phyloP scores from a whole-genome alignment of 1,139 yeast genomes.

The Geotrichum citri-aurantii region DNA sequence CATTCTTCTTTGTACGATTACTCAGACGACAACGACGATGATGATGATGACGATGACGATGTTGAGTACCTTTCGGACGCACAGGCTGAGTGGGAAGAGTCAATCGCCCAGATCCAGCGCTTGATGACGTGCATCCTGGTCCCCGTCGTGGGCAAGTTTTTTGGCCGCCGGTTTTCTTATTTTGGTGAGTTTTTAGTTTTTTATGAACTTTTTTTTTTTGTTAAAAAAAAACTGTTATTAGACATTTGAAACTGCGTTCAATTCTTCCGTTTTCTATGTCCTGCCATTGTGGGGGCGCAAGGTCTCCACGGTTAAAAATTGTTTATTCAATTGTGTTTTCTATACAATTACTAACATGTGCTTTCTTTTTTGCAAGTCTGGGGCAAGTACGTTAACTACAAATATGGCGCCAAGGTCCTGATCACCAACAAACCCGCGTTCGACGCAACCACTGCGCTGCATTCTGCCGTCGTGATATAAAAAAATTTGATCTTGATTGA shows the following conservation, averaged over 20 bases:
- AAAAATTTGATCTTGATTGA: not conserved
- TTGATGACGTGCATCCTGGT: constrained; percentile 54
- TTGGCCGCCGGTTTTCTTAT: constrained; percentile 61
- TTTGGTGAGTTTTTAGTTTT: constrained; percentile 30
- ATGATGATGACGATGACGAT: not conserved
- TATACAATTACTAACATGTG: not conserved
- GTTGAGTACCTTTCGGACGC: constrained; percentile 37
- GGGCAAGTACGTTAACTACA: constrained; percentile 14
- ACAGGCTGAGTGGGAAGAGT: constrained; percentile 79
- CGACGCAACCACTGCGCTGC: constrained; percentile 14
- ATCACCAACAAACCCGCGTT: constrained; percentile 14
- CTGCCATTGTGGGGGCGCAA: no score
- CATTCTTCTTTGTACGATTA: not conserved
- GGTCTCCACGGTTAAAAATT: no score
- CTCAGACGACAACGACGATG: not conserved
- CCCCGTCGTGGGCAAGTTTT: constrained; percentile 64
- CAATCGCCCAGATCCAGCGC: constrained; percentile 54
- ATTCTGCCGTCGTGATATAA: constrained; percentile 13
- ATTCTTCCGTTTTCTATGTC: no score
- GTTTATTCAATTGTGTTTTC: not conserved
- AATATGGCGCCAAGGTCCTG: constrained; percentile 13
- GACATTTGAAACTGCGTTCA: no score
- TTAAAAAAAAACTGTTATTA: not conserved
- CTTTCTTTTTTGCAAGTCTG: constrained; percentile 11
- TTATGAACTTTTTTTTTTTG: not conserved